phyloP scores from a whole-genome alignment of 2,329 filamentous ascomycete species.

The Calycina herbarum region DNA sequence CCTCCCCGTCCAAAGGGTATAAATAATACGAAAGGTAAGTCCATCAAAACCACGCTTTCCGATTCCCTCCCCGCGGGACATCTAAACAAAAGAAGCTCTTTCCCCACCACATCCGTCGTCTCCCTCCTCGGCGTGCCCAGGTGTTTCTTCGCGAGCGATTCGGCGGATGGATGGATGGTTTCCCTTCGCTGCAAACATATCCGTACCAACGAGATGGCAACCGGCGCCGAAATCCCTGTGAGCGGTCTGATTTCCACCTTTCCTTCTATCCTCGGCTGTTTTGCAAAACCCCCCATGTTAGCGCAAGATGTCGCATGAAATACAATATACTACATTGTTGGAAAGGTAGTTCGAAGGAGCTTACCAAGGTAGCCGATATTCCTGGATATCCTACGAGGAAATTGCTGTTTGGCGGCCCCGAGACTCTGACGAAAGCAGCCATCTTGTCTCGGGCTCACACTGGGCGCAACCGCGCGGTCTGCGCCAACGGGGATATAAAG shows the following conservation, averaged over 20 bases:
- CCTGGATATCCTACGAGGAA: slow-evolving; percentile 97
- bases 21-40: slow-evolving; percentile 94
- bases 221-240: slow-evolving; percentile 81
- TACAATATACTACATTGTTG: neutral
- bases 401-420: slow-evolving; percentile 93
- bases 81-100: slow-evolving; percentile 89
- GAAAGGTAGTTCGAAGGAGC: slow-evolving; percentile 41
- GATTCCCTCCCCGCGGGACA: slow-evolving; percentile 81
- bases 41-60: slow-evolving; percentile 91
- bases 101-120: slow-evolving; percentile 88
- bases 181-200: slow-evolving; percentile 92
- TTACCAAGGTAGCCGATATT: slow-evolving; percentile 93
- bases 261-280: slow-evolving; percentile 93
- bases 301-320: slow-evolving; percentile 25
- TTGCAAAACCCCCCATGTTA: neutral
- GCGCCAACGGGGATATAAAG: slow-evolving; percentile 22
- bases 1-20: slow-evolving; percentile 92
- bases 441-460: slow-evolving; percentile 46
- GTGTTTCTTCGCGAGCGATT: slow-evolving; percentile 90
- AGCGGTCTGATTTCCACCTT: slow-evolving; percentile 94
- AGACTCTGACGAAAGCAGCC: slow-evolving; percentile 90
- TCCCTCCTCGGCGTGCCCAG: slow-evolving; percentile 88
- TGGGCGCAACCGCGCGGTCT: slow-evolving; percentile 34
- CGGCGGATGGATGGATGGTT: slow-evolving; percentile 93
- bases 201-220: slow-evolving; percentile 87